Base-by-base conservation (phyloP, 2,329 filamentous ascomycete species). In the Furcasterigmium furcatum region DNA sequence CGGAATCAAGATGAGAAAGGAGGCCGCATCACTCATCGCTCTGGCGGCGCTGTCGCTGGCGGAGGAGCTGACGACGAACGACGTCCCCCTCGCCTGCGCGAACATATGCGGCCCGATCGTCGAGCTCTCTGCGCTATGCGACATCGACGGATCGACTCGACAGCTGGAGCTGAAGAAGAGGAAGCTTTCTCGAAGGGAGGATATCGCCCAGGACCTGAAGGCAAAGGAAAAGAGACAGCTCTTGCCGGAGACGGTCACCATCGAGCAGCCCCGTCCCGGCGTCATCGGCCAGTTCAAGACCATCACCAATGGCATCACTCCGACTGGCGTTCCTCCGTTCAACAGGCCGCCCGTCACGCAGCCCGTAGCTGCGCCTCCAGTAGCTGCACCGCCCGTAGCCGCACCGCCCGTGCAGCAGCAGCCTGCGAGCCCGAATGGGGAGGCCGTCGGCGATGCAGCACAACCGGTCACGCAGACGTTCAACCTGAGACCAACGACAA, bases 61-160 rank as follows among this genome's bases (percentile, higher is more conserved):
- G 21, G 60, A 64, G 27, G 58, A 58, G 24, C 54, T 71, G 29
- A 58, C 57, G 16, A 55, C 61, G 12, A 55, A 65, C 19, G 62
- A 67, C 21, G 63, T 71, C 14, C 68, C 68, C 25, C 46, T 68
- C 19, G 56, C 58, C 43, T 71, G 68, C 47, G 65, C 65, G 29
- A 63, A 62, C 32, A 70, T 71, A 43, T 71, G 68, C 55, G 67
- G 67, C 5, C 68, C 68, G 43, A 63, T 71, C 41, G 66, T 71
- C 46, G 68, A 71, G 54, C 54, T 71, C n/a, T 64, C 65, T 25
- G 55, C 55, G 9, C 60, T 61, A 38, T 71, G 68, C 58, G 58
- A 60, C 49, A 41, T 58, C 25, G 52, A 54, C 21, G 43, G 45
- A 38, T 44, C 40, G 16, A 45, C 57, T 9, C 53, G 58, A 42